phyloP scores from a whole-genome alignment of 2,329 filamentous ascomycete genomes.

The Bipolaris zeicola region DNA sequence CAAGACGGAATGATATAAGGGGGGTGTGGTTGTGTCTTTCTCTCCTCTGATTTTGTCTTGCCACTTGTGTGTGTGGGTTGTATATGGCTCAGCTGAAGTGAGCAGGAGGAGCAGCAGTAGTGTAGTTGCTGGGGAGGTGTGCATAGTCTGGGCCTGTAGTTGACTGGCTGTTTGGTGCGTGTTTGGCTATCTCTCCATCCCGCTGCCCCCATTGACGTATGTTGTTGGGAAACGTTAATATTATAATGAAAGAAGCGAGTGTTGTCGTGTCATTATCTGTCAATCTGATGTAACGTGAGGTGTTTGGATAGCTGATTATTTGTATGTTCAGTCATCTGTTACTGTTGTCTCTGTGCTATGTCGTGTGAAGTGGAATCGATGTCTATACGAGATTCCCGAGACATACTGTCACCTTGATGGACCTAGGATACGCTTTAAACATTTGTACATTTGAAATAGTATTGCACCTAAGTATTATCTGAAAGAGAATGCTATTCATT shows the following conservation, averaged over 20 bases:
- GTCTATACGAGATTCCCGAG: too few species aligned
- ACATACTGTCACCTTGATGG: too few species aligned
- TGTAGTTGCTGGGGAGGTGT: background rate
- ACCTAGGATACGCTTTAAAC: too few species aligned
- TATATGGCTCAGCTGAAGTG: background rate
- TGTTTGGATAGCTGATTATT: background rate
- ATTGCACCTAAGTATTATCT: too few species aligned
- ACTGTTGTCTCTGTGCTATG: background rate
- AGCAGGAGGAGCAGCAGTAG: background rate
- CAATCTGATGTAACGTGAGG: background rate
- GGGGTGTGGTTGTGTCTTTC: background rate
- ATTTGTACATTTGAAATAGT: too few species aligned
- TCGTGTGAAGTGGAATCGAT: too few species aligned
- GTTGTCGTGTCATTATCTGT: slow-evolving; percentile 2
- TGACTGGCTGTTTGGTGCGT: background rate
- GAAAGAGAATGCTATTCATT: background rate
- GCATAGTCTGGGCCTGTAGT: background rate
- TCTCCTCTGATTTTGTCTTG: background rate
- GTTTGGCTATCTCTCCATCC: background rate
- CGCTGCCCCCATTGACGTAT: slow-evolving; percentile 5
- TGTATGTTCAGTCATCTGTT: too few species aligned
- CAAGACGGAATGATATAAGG: slow-evolving; percentile 9
- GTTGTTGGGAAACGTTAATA: slow-evolving; percentile 12
- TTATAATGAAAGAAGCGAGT: slow-evolving; percentile 14
- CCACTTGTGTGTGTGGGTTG: background rate